Evolutionary conservation across 108 stramenopile genomes (phyloP), one percentile per base, ranked within the genome.

Genomic region (Discostella stelligeroides): DNA sequence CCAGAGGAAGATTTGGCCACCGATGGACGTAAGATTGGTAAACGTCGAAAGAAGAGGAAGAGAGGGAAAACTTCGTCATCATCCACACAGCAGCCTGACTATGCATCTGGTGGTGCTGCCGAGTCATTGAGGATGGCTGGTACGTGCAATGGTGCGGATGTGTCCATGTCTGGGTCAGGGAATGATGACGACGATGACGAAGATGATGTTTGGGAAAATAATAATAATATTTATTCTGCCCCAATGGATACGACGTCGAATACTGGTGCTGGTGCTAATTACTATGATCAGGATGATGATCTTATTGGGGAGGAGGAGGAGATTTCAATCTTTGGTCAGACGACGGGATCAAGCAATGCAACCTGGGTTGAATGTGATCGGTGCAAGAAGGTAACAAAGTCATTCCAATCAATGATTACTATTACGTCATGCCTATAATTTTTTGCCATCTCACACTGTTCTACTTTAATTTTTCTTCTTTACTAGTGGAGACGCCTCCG

Each of bases 281-380:
- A 29, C 41, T 57, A 40, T 2, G 53, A 75, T 15, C 34, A 56
- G 20, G 83, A 79, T 48, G 71, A 65, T 66, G 72, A 42, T 7
- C 24, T 40, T 25, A 27, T 56, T 23, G 76, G 49, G 41, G 88
- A 85, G 10, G 75, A 80, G 10, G 89, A 89, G 34, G 90, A 88
- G 68, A 86, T 82, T 41, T 90, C 88, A 6, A 95, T 95, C 48
- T 95, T 92, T 73, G 91, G 91, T 18, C 91, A 91, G 53, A 92
- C 94, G 41, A 75, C 86, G 13, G 94, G 94, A 29, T 42, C 80
- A 13, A 85, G 75, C 75, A 90, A 95, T 67, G 82, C 88, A 21
- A 92, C 91, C 45, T 95, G 94, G 93, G 94, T 95, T 15, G 86
- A 92, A 66, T 95, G 94, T 68, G 94, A 95, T 83, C 88, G 86